These are phyloP conservation scores for Vanderwaltozyma yarrowii DNA, from an alignment of 805 yeast genomes.

Conservation along the genomic window DNA sequence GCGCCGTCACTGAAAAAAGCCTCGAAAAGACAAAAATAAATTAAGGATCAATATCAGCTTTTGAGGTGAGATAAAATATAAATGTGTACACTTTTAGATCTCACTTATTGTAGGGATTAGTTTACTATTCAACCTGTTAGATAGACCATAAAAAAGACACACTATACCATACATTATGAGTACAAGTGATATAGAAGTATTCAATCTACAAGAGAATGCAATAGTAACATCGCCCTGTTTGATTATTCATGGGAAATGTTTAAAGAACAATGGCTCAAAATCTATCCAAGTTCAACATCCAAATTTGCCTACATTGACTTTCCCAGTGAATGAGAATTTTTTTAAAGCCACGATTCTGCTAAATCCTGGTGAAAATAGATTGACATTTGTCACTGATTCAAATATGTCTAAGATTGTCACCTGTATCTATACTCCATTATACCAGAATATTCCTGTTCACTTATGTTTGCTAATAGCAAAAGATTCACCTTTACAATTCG, in stretches of 20 bases:
- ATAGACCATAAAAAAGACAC: no score
- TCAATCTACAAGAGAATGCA: conserved; percentile 27
- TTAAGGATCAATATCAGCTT: no score
- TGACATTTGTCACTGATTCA: conserved; percentile 39
- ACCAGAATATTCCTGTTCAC: conserved; percentile 68
- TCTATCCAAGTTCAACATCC: conserved; percentile 35
- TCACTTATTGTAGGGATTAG: no score
- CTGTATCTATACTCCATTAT: conserved; percentile 44
- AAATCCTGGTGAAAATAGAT: conserved; percentile 53
- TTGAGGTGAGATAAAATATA: no score
- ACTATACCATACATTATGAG: no score
- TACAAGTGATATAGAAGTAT: conserved; percentile 15
- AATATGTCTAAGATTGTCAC: conserved; percentile 28
- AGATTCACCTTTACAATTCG: conserved; percentile 65
- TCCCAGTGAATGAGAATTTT: conserved; percentile 55
- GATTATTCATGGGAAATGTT: conserved; percentile 39
- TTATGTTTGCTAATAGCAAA: conserved; percentile 64
- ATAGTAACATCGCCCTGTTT: conserved; percentile 40
- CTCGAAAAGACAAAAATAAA: no score
- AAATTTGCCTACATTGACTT: conserved; percentile 51
- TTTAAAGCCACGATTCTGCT: conserved; percentile 72
- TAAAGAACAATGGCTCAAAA: conserved; percentile 23
- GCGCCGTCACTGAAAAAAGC: no score
- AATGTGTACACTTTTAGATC: no score
- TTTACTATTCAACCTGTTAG: no score